Percentiles rank a stretch among this genome's conserved stretches.
These are phyloP conservation scores for Aspergillus piperis DNA, from an alignment of 2,329 filamentous ascomycete species.

Conservation along the genomic window DNA sequence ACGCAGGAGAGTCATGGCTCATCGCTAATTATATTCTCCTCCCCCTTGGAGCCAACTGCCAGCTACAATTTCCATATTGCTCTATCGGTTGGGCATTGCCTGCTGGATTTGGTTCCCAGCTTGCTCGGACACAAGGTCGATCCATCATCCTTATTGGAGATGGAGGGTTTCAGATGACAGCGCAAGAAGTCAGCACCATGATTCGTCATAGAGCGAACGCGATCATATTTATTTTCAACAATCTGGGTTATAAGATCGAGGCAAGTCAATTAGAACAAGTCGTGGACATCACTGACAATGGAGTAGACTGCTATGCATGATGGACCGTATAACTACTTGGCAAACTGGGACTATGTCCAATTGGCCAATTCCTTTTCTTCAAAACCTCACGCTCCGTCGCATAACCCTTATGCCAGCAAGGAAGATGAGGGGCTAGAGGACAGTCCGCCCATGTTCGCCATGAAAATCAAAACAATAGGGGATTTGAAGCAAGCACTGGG, in stretches of 20 bases:
- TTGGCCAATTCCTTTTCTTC: conserved; percentile 6
- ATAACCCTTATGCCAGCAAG: conserved; percentile 5
- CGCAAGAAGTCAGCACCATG: conserved; percentile 81
- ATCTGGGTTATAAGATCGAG: conserved; percentile 83
- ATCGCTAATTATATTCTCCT: conserved; percentile 3
- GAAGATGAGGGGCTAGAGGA: not conserved
- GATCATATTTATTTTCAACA: conserved; percentile 82
- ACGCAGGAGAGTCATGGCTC: conserved; percentile 17
- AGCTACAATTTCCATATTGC: conserved; percentile 14
- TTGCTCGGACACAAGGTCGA: conserved; percentile 37
- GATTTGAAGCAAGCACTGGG: not conserved
- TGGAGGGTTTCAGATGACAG: conserved; percentile 80
- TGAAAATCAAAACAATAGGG: not conserved
- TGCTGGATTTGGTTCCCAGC: conserved; percentile 9
- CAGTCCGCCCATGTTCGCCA: not conserved
- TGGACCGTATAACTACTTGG: conserved; percentile 14
- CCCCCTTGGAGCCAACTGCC: conserved; percentile 5
- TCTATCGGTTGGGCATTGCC: conserved; percentile 15
- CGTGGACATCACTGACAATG: not conserved
- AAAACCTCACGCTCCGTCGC: not conserved
- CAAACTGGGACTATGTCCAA: conserved; percentile 14
- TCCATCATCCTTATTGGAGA: conserved; percentile 83
- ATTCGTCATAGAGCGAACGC: conserved; percentile 70
- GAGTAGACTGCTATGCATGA: conserved; percentile 10
- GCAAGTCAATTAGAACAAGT: not conserved